Evolutionary conservation across 1,284 basidiomycete genomes (phyloP), one percentile per base, ranked within the genome.

Genomic region (Malassezia cuniculi): DNA sequence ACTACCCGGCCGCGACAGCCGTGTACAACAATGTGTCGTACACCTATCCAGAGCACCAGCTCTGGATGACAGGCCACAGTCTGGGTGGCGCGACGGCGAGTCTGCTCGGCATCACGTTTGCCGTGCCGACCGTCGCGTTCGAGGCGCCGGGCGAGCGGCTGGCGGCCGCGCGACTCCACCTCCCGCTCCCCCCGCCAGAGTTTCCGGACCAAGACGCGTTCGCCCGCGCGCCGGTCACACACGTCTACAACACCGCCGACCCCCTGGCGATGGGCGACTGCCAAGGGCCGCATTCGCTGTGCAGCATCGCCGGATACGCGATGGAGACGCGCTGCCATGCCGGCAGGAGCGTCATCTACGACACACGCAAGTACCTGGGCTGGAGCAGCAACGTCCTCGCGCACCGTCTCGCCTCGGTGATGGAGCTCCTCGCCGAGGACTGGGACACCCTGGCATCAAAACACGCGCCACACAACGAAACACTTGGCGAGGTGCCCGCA

Each of bases 51-150:
- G 71, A 83, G 49, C 77, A 87, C 38, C 82, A 82, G 52, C 82
- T 97, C 46, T 97, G 90, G 93, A 71, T 95, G 27, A 78, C 77
- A 12, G 90, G 90, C 0, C 86, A 93, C 68, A 89, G 82, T 12
- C 71, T 97, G 6, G 86, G 89, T 30, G 89, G 87, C 10, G 77
- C 83, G 0, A 71, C 95, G 5, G 80, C 85, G 0, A 77, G 81
- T n/a, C 74, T 94, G 37, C 72, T 95, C 14, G 87, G 84, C 1
- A 73, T 79, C 12, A 93, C 90, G 0, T 97, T 94, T 63, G 90
- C 90, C n/a, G 74, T 75, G 0, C 90, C 90, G 0, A 82, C 77
- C 5, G 80, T 95, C 17, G 74, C 85, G 0, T 89, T 90, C 58
- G 89, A 95, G 71, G 73, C 85, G 14, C 89, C 89, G 0, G 89